Evolutionary conservation across 2,329 filamentous ascomycete species (phyloP), one percentile per base, ranked within the genome.

Genomic region (Curvularia sp.): DNA sequence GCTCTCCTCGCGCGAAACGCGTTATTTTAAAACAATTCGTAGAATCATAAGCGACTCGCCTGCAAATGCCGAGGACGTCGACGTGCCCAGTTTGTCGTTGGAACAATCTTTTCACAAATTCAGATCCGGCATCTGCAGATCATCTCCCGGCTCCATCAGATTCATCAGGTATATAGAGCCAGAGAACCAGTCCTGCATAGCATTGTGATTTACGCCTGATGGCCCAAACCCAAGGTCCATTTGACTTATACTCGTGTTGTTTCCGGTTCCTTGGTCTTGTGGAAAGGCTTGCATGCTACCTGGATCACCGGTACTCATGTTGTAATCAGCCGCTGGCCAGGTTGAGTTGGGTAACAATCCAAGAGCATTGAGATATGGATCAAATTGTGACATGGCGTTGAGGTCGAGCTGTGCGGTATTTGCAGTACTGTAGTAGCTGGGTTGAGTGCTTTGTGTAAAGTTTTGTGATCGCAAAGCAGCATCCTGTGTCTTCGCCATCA

Each of bases 101-200:
- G n/a, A 44, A n/a, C n/a, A 47, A 12, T 33, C n/a, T 22, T 44
- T 13, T 55, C 18, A 64, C 31, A 63, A 30, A 38, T 62, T 53
- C 35, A 73, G 35, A 57, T 75, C 70, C 4, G 71, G 68, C 71
- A 76, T 76, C 28, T 70, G 68, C 49, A 71, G 57, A 61, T 89
- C 87, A 57, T 88, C 85, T 18, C 65, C 64, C 1, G 60, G 68
- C 41, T 90, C 88, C 69, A 89, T 72, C 56, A 89, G 68, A 0
- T 85, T 86, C 79, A 89, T 83, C 78, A 90, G 85, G 65, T 88
- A 87, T 54, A 84, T 81, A 58, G 86, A 89, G 1, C 87, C 86
- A 3, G 85, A 86, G 64, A 88, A 89, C 87, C 87, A 89, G 61
- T 88, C 86, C 2, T 85, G 84, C 58, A 89, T 74, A 46, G 66